Evolutionary conservation across 441 rosid species (phyloP).

Genomic region (Aquilaria agallochum): DNA sequence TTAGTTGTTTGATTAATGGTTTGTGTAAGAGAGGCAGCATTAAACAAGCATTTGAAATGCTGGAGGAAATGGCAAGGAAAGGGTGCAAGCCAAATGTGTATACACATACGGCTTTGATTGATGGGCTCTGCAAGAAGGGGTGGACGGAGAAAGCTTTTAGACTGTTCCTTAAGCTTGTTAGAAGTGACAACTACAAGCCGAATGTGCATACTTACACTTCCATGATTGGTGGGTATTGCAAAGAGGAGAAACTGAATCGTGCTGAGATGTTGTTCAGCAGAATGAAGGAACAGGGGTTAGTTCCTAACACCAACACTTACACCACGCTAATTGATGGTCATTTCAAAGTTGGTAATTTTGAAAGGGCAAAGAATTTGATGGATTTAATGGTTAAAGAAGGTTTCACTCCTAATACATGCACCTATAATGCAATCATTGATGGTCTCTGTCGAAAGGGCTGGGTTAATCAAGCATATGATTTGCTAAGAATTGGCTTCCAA

Average conservation of each 20-base stretch:
- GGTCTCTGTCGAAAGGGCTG: conserved; percentile 71
- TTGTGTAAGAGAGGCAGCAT: conserved; percentile 80
- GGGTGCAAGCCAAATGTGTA: conserved; percentile 93
- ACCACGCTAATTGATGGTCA: conserved; percentile 71
- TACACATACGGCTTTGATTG: conserved; percentile 74
- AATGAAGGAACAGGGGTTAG: conserved; percentile 82
- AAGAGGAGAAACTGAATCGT: conserved; percentile 67
- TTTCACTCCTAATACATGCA: conserved; percentile 52
- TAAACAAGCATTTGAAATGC: conserved; percentile 79
- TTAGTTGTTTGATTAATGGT: conserved; percentile 69
- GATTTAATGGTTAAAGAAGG: conserved; percentile 59
- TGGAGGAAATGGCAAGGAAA: conserved; percentile 77
- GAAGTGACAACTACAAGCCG: conserved; percentile 75
- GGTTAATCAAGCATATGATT: conserved; percentile 55
- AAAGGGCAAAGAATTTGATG: conserved; percentile 72
- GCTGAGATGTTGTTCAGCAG: conserved; percentile 84
- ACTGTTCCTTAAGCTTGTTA: conserved; percentile 76
- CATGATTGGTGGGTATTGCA: conserved; percentile 86
- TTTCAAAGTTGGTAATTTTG: conserved; percentile 66
- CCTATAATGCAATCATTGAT: conserved; percentile 54
- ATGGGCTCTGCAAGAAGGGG: conserved; percentile 87
- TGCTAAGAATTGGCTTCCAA: conserved; percentile 47
- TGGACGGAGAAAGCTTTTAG: conserved; percentile 96
- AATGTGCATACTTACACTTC: conserved; percentile 77
- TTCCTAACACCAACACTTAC: conserved; percentile 69